These are phyloP conservation scores for Teunomyces gatunensis DNA, from an alignment of 805 yeast genomes.

Conservation along the genomic window DNA sequence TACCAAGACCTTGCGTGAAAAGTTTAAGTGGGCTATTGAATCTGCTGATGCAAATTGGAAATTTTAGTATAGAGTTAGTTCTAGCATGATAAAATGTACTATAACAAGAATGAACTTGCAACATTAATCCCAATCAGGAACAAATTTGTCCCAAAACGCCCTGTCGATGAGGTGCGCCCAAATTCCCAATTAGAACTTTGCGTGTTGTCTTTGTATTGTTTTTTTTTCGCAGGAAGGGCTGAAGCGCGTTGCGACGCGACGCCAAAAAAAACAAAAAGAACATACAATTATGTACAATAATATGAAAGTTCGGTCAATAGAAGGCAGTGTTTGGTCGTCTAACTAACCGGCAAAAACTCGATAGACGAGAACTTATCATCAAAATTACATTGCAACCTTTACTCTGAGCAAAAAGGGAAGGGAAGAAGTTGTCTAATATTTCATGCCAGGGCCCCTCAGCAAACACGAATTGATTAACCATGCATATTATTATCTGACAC, in stretches of 20 bases:
- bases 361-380: too few relatives aligned
- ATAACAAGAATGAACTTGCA: not conserved
- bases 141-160: not conserved
- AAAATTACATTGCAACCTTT: too few relatives aligned
- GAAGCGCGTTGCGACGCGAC: constrained; percentile 1
- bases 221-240: not conserved
- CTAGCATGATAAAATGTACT: not conserved
- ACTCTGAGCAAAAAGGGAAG: too few relatives aligned
- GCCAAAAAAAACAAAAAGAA: not conserved
- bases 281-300: not conserved
- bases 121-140: not conserved
- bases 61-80: constrained; percentile 44
- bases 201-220: not conserved
- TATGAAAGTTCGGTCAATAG: not conserved
- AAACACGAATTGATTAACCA: not conserved
- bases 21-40: constrained; percentile 95
- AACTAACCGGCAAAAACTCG: not conserved
- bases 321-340: not conserved
- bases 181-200: not conserved
- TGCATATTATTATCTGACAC: not conserved
- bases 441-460: not conserved
- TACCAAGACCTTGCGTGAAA: constrained; percentile 86
- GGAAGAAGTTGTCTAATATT: too few relatives aligned
- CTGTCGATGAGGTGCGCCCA: not conserved
- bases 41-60: constrained; percentile 86